These are phyloP conservation scores for Gonapodya sp. DNA, from an alignment of 192 early-diverging fungal genomes.

Conservation along the genomic window DNA sequence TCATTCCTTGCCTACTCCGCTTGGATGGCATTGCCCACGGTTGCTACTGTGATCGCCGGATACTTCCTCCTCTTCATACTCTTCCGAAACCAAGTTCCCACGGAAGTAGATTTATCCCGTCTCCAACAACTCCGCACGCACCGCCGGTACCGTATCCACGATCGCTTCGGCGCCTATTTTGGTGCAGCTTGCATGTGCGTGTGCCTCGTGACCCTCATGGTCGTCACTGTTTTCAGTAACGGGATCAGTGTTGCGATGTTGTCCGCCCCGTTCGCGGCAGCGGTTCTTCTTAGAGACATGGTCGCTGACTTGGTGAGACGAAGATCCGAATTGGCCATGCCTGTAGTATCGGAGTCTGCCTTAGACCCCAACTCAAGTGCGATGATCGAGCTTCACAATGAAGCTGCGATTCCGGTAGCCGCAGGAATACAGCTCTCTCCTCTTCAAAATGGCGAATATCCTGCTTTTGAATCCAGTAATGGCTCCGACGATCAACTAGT, in stretches of 20 bases:
- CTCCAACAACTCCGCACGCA: conserved; percentile 32
- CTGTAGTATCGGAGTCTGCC: not conserved
- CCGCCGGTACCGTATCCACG: conserved; percentile 22
- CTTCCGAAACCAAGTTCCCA: conserved; percentile 27
- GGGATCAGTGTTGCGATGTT: conserved; percentile 62
- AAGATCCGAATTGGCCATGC: not conserved
- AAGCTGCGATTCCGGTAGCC: not conserved
- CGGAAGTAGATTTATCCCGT: conserved; percentile 16
- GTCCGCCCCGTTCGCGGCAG: conserved; percentile 64
- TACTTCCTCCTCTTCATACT: conserved; percentile 42
- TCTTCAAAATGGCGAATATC: not conserved
- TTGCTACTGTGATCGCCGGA: conserved; percentile 36
- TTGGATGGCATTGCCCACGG: conserved; percentile 72
- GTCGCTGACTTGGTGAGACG: conserved; percentile 28
- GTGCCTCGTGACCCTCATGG: conserved; percentile 58
- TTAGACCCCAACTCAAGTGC: too few species aligned
- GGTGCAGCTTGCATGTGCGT: conserved; percentile 22
- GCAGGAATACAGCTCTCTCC: not conserved
- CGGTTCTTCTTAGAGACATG: conserved; percentile 50
- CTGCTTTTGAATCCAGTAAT: not conserved
- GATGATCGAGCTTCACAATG: not conserved
- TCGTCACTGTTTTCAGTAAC: conserved; percentile 44
- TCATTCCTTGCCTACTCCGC: conserved; percentile 66
- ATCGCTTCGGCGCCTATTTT: conserved; percentile 22
- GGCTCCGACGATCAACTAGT: not conserved